These are phyloP conservation scores for Eruca vesicaria DNA, from an alignment of 441 rosid genomes.

Conservation along the genomic window DNA sequence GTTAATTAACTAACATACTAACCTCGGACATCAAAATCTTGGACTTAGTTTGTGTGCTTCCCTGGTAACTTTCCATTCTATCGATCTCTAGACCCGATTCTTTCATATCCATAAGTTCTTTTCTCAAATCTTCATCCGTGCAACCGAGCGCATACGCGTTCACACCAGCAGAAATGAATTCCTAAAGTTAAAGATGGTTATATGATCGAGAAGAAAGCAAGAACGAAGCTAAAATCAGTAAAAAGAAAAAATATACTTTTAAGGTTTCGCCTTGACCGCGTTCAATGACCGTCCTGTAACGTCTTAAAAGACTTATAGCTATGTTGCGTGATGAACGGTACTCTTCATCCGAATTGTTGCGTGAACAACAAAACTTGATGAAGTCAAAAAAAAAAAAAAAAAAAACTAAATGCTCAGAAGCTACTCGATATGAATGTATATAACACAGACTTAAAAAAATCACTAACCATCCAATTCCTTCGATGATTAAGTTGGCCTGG, in stretches of 20 bases:
- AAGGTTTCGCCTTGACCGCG: constrained; percentile 94
- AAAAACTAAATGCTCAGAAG: no score
- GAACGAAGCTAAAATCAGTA: background rate
- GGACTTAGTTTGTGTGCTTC: constrained; percentile 68
- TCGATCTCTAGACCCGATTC: constrained; percentile 71
- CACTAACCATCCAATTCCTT: constrained; percentile 61
- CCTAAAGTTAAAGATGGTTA: constrained; percentile 38
- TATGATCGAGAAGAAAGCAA: background rate
- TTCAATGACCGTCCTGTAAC: constrained; percentile 75
- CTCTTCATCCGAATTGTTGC: constrained; percentile 64
- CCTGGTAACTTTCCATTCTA: constrained; percentile 53
- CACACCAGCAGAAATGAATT: constrained; percentile 82
- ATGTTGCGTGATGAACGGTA: constrained; percentile 86
- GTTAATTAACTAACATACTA: background rate
- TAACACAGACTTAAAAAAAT: background rate
- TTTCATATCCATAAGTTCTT: constrained; percentile 68
- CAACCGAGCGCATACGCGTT: constrained; percentile 90
- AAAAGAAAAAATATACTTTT: constrained; percentile 51
- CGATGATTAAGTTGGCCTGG: constrained; percentile 38
- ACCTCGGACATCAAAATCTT: constrained; percentile 68
- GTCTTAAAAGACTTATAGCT: constrained; percentile 78
- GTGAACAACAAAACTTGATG: constrained; percentile 53
- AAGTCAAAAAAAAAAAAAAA: background rate
- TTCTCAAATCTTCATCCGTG: constrained; percentile 71
- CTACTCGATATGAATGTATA: no score